Base-by-base conservation (phyloP, 495 filamentous ascomycete species). In the Tuber aestivum region DNA sequence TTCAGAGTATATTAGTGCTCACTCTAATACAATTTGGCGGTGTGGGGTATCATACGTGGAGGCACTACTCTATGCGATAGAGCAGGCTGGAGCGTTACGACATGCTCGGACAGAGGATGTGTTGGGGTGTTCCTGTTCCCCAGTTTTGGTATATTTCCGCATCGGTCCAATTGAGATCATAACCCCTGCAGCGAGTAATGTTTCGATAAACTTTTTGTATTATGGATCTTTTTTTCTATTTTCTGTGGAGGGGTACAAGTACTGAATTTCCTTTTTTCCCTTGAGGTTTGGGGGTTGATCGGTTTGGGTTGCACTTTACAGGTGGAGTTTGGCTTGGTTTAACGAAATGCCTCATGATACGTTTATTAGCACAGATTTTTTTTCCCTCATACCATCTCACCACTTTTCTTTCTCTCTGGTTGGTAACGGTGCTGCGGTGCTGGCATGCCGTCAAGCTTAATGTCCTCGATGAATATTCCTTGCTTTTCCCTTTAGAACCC, bases 1-100 rank as follows among this genome's bases (percentile, higher is more conserved):
- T 78, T 78, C 71, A 45, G 77, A 65, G 75, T 73, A 77, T 78
- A 77, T 77, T 73, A 70, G 42, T 42, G 45, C 72, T 75, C 72
- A 72, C 73, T 72, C 72, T 75, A 71, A 76, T 73, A 68, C 74
- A 61, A 35, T 40, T 5, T 65, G 44, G 77, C 70, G 77, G 42
- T 73, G 70, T 70, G 73, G 70, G 73, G 42, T 45, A 42, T 42
- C 8, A 41, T 75, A 50, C 50, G 76, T 76, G 35, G 37, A 40
- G 27, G n/a, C 56, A 75, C 72, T 16, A n/a, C 38, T 7, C 2
- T 40, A 7, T 38, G 42, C 32, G 37, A 35, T 41, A 38, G 65
- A 45, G 50, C 23, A 71, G 40, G 35, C 37, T 44, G 38, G 69
- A 71, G 74, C 50, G 48, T 70, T 70, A 70, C 44, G 35, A 69